Base-by-base conservation (phyloP, 768 basidiomycete genomes). In the Mrakia gelida region DNA sequence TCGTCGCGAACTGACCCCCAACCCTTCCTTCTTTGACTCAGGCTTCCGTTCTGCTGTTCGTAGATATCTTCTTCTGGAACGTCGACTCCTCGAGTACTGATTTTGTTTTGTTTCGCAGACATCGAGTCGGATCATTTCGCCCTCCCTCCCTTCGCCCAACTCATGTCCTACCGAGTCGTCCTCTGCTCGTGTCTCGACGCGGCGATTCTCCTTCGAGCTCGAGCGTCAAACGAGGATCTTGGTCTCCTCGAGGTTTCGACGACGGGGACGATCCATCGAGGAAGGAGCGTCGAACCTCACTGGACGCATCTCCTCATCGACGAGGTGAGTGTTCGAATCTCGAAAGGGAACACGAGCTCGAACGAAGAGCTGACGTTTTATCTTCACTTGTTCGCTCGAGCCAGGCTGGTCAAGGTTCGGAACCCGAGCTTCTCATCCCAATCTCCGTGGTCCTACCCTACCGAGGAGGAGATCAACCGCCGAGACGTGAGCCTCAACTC, bases 251-350 rank as follows among this genome's bases (percentile, higher is more conserved):
- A 85, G 73, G 38, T 75, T 0, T 54, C 34, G 54, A 30, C 76
- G 30, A 21, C 63, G 3, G 52, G 70, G 13, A 34, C 21, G 8
- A 73, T 84, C 1, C 81, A 82, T 73, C 82, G 81, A 71, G 34
- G 49, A 63, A 30, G 67, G 56, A 18, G 28, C 32, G 34, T 23
- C 59, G 43, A 28, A 6, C 82, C 81, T 26, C 84, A 85, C 75
- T 86, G 85, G 82, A 83, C 82, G 7, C 84, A 83, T 80, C 82
- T 86, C 18, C 76, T 86, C 13, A 75, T 85, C 32, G 85, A 86
- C 79, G 85, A 86, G 79, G 83, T 82, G 62, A 71, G 81, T 77
- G 0, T 8, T 26, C 9, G 1, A 59, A 6, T 34, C 13, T 15
- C 18, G n/a, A 59, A 28, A 5, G 9, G n/a, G 21, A 4, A 7